Evolutionary conservation across 331 rosid genomes (phyloP), one percentile per base, ranked within the genome.

Genomic region (Malus hybrid): DNA sequence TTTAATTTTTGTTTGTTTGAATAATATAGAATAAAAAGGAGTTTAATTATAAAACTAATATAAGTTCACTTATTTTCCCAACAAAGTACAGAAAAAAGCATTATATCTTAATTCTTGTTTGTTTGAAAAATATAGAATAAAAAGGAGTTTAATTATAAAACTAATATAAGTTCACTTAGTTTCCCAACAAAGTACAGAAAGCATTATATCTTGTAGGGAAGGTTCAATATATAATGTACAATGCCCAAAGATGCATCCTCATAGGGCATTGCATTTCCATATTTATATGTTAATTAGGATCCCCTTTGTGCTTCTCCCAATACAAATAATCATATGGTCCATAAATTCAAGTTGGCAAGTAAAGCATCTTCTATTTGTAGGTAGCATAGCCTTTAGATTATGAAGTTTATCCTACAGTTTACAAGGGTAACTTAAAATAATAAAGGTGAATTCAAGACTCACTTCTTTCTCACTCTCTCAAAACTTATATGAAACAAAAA

Each of bases 231-330:
- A 84, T 39, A 64, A 64, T 56, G 48, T 39, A 52, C 78, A 56
- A 44, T 32, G 70, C 79, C 82, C 84, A 72, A 56, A 75, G 66
- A 83, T 69, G 84, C 88, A 86, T 78, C 88, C 75, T 69, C 79
- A 52, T 70, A 39, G 79, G 85, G 71, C 29, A 77, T 26, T 73
- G 83, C 71, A 70, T 61, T 34, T 13, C 52, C 73, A 68, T 79
- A 80, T 33, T 2, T 64, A 32, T 52, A 3, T 11, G 71, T 33
- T 46, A 19, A 63, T 14, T 36, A 22, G 16, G 5, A 48, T 10
- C 6, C 18, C 24, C 50, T 14, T 68, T 68, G 42, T 57, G 44
- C 66, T 76, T 76, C 50, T 60, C 52, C 72, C 48, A 26, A 68
- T 57, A 29, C 67, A 44, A 56, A 26, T 75, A 70, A 68, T 78